These are phyloP conservation scores for Prinsepia uniflora DNA, from an alignment of 306 rosid species.

Conservation along the genomic window DNA sequence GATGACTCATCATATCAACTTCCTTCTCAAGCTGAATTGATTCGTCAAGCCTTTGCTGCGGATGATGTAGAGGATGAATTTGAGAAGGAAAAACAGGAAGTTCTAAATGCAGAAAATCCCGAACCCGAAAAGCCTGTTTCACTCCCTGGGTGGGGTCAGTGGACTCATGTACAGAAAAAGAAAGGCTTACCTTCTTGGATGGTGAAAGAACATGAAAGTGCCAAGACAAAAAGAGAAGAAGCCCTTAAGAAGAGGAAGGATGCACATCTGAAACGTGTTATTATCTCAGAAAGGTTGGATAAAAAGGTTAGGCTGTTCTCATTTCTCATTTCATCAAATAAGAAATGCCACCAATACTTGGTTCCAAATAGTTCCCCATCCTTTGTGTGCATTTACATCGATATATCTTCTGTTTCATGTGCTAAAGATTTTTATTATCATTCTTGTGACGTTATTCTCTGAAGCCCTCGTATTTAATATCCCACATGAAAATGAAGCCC, in stretches of 20 bases:
- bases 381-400: no score
- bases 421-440: no score
- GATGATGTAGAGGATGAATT: conserved; percentile 90
- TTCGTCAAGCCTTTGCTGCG: conserved; percentile 78
- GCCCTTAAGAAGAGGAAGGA: conserved; percentile 73
- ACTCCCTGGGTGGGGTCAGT: conserved; percentile 98
- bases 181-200: conserved; percentile 84
- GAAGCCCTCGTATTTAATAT: no score
- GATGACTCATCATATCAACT: conserved; percentile 55
- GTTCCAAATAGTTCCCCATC: no score
- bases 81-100: conserved; percentile 63
- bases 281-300: conserved; percentile 76
- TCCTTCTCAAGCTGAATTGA: conserved; percentile 89
- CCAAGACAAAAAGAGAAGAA: conserved; percentile 68
- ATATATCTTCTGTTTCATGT: no score
- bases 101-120: conserved; percentile 76
- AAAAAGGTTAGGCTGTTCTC: conserved; percentile 57
- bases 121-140: conserved; percentile 77
- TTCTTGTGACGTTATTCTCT: no score
- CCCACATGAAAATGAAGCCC: no score
- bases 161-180: conserved; percentile 79
- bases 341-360: no score
- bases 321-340: not conserved
- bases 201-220: conserved; percentile 67
- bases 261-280: conserved; percentile 71